Conservation (phyloP, 2,329 filamentous ascomycete species). For the Alternaria sp. region DNA sequence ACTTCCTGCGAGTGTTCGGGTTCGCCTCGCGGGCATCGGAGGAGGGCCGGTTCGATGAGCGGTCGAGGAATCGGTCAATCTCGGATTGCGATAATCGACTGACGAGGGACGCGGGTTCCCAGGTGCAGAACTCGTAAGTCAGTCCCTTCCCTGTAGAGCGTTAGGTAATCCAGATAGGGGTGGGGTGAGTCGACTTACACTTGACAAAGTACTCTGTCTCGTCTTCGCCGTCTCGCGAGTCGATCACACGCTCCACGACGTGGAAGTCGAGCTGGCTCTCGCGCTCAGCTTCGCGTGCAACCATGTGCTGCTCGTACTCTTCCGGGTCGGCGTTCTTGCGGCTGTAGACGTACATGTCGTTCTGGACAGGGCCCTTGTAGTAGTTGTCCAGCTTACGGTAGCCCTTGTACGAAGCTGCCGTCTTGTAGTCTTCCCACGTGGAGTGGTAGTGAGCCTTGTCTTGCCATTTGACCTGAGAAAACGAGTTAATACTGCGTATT, state of each 20-base stretch:
- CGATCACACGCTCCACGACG: slow-evolving; percentile 91
- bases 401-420: slow-evolving; percentile 77
- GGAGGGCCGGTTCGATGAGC: slow-evolving; percentile 77
- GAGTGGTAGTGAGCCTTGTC: slow-evolving; percentile 93
- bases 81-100: slow-evolving; percentile 81
- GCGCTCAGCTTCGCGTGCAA: slow-evolving; percentile 90
- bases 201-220: slow-evolving; percentile 92
- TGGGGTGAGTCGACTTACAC: slow-evolving; percentile 60
- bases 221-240: slow-evolving; percentile 77
- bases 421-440: slow-evolving; percentile 86
- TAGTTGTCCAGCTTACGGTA: slow-evolving; percentile 94
- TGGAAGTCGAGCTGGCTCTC: slow-evolving; percentile 90
- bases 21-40: slow-evolving; percentile 82
- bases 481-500: slow-evolving; percentile 16
- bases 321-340: slow-evolving; percentile 71
- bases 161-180: slow-evolving; percentile 29
- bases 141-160: slow-evolving; percentile 71
- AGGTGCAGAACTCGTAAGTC: slow-evolving; percentile 92
- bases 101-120: slow-evolving; percentile 81
- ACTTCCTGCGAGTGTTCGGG: slow-evolving; percentile 66
- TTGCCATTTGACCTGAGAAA: slow-evolving; percentile 87
- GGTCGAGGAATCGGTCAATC: slow-evolving; percentile 89
- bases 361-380: slow-evolving; percentile 79
- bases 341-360: slow-evolving; percentile 72
- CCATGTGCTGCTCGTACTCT: slow-evolving; percentile 89